These are phyloP conservation scores for Jackrogersella multiformis DNA, from an alignment of 495 filamentous ascomycete genomes.

Conservation along the genomic window DNA sequence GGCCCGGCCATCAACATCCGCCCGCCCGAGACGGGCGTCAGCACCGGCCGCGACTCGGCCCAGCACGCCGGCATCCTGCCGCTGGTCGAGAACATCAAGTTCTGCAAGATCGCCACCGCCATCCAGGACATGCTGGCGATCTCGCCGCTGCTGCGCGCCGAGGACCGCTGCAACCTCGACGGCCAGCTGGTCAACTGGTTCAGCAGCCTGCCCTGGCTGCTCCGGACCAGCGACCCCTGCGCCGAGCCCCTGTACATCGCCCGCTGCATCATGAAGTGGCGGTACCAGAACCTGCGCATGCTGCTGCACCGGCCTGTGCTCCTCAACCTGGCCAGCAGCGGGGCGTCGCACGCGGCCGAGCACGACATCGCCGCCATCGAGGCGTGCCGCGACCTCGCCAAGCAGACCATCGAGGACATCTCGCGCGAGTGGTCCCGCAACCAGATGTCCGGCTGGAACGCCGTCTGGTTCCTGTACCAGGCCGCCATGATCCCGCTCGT, in stretches of 20 bases:
- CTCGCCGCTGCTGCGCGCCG: constrained; percentile 69
- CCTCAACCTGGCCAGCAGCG: constrained; percentile 74
- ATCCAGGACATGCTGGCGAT: constrained; percentile 81
- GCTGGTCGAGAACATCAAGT: constrained; percentile 78
- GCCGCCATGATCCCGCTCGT: constrained; percentile 80
- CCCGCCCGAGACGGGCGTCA: constrained; percentile 66
- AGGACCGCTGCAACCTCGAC: constrained; percentile 73
- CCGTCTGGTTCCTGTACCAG: constrained; percentile 85
- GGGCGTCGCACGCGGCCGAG: constrained; percentile 69
- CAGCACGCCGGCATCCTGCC: constrained; percentile 72
- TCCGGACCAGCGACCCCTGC: constrained; percentile 74
- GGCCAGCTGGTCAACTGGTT: constrained; percentile 75
- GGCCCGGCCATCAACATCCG: constrained; percentile 77
- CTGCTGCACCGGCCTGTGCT: constrained; percentile 80
- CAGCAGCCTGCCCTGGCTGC: constrained; percentile 73
- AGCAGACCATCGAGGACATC: constrained; percentile 76
- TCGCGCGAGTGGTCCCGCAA: constrained; percentile 71
- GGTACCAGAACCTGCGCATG: constrained; percentile 80
- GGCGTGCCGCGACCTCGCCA: constrained; percentile 73
- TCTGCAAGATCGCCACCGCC: constrained; percentile 80
- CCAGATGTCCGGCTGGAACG: constrained; percentile 83
- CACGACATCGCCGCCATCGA: constrained; percentile 73
- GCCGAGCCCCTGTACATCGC: constrained; percentile 74
- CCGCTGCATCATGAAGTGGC: constrained; percentile 82
- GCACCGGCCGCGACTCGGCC: constrained; percentile 58